Percentiles rank a stretch among this genome's conserved stretches.
Conservation (phyloP, 306 rosid species). For the Argentina anserina region DNA sequence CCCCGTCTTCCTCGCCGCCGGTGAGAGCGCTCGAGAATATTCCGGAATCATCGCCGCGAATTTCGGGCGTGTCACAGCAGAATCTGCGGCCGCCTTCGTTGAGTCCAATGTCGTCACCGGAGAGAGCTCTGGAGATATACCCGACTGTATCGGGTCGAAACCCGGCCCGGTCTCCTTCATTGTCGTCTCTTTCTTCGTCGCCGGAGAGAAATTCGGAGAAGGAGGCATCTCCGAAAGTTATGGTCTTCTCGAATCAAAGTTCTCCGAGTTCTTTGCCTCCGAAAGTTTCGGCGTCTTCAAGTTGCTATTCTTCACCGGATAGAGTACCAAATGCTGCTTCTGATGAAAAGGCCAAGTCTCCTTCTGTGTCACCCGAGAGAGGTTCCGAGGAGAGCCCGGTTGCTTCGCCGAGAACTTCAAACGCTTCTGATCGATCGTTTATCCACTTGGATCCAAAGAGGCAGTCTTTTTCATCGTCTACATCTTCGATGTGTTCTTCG, state of each 20-base stretch:
- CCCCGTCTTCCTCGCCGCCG: constrained; percentile 14
- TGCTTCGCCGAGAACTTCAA: constrained; percentile 16
- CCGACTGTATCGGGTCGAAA: constrained; percentile 16
- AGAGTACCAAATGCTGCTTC: constrained; percentile 19
- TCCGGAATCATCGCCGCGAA: constrained; percentile 19
- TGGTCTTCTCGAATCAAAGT: constrained; percentile 16
- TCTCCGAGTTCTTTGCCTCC: constrained; percentile 28
- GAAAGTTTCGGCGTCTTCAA: background rate
- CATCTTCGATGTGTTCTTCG: constrained; percentile 3
- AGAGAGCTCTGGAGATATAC: constrained; percentile 14
- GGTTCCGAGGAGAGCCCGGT: constrained; percentile 8
- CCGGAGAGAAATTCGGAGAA: constrained; percentile 19
- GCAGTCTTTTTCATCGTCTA: constrained; percentile 26
- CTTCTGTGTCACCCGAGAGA: constrained; percentile 3
- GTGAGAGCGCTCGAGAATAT: constrained; percentile 27
- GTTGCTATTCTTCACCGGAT: constrained; percentile 22
- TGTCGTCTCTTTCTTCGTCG: constrained; percentile 19
- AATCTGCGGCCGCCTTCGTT: constrained; percentile 26
- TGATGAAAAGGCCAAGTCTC: constrained; percentile 14
- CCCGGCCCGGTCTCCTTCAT: constrained; percentile 6
- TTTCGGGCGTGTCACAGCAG: constrained; percentile 13
- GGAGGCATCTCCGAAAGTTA: constrained; percentile 4
- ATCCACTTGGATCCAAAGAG: constrained; percentile 20
- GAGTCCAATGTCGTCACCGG: constrained; percentile 30
- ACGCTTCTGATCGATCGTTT: constrained; percentile 15